Conservation (phyloP, 208 protist genomes). For the Leishmania braziliensis region DNA sequence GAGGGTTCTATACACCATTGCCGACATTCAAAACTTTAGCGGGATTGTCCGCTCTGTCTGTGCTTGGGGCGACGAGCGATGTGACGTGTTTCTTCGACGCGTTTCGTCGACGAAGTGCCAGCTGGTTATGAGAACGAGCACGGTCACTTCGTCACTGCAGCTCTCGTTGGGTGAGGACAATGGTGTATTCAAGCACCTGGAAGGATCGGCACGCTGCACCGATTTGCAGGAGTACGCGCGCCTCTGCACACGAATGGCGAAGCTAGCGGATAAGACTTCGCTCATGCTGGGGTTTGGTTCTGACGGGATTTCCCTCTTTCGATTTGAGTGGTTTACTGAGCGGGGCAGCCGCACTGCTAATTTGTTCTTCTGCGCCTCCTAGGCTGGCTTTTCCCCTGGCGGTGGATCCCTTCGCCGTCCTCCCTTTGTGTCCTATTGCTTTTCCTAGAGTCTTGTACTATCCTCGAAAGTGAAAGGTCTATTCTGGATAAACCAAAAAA, state of each 20-base stretch:
- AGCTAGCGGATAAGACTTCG: background rate
- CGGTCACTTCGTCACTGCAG: constrained; percentile 36
- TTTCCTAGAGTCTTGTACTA: constrained; percentile 3
- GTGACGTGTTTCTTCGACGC: constrained; percentile 41
- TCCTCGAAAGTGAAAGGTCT: background rate
- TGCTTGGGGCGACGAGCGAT: constrained; percentile 49
- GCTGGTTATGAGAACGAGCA: constrained; percentile 35
- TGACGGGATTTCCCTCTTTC: constrained; percentile 50
- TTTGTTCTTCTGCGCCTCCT: constrained; percentile 63
- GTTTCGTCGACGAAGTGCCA: constrained; percentile 30
- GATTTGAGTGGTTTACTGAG: constrained; percentile 46
- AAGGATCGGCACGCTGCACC: constrained; percentile 43
- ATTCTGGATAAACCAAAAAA: background rate
- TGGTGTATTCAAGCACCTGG: constrained; percentile 25
- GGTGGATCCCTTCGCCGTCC: background rate
- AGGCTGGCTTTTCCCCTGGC: background rate
- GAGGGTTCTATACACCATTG: constrained; percentile 42
- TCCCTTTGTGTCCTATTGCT: background rate
- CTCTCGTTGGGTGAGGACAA: constrained; percentile 24
- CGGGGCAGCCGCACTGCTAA: constrained; percentile 32
- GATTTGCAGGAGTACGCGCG: constrained; percentile 58
- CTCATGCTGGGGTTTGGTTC: constrained; percentile 60
- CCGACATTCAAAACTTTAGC: constrained; percentile 51
- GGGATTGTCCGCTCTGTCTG: constrained; percentile 47
- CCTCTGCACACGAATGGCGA: constrained; percentile 34